phyloP scores from a whole-genome alignment of 768 basidiomycete species.

The Auriculariales sp. region DNA sequence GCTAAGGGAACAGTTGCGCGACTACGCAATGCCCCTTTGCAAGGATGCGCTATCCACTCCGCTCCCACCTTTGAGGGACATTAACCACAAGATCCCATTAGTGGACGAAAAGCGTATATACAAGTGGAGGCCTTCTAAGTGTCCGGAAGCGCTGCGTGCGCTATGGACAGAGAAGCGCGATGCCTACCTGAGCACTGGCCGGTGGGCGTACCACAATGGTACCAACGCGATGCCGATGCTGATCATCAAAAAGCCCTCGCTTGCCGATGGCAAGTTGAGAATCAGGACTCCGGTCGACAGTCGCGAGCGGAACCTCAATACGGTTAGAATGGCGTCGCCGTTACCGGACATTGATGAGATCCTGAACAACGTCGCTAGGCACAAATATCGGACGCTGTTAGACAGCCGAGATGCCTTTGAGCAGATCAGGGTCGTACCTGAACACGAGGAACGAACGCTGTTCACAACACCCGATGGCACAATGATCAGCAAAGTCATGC shows the following conservation, averaged over 20 bases:
- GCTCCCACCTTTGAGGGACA: constrained; percentile 22
- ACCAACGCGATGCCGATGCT: constrained; percentile 20
- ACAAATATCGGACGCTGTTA: constrained; percentile 12
- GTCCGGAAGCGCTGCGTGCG: constrained; percentile 16
- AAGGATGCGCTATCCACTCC: constrained; percentile 15
- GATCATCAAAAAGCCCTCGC: constrained; percentile 15
- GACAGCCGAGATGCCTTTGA: constrained; percentile 21
- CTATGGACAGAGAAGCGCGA: constrained; percentile 17
- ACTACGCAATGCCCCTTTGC: constrained; percentile 15
- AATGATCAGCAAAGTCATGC: constrained; percentile 27
- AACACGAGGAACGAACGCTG: constrained; percentile 9
- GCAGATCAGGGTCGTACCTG: constrained; percentile 14
- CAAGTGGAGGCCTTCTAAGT: constrained; percentile 17
- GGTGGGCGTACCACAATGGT: constrained; percentile 16
- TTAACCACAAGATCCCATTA: constrained; percentile 28
- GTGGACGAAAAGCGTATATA: constrained; percentile 20
- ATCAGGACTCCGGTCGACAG: constrained; percentile 15
- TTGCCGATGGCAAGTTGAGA: constrained; percentile 7
- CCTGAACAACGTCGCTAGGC: constrained; percentile 9
- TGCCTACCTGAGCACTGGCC: constrained; percentile 15
- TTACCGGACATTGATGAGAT: constrained; percentile 18
- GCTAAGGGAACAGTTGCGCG: constrained; percentile 8
- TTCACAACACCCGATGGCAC: constrained; percentile 26
- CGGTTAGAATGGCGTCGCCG: constrained; percentile 13
- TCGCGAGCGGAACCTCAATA: constrained; percentile 18